Base-by-base conservation (phyloP, 1,139 yeast genomes). In the Debaryomycetaceae sp. region DNA sequence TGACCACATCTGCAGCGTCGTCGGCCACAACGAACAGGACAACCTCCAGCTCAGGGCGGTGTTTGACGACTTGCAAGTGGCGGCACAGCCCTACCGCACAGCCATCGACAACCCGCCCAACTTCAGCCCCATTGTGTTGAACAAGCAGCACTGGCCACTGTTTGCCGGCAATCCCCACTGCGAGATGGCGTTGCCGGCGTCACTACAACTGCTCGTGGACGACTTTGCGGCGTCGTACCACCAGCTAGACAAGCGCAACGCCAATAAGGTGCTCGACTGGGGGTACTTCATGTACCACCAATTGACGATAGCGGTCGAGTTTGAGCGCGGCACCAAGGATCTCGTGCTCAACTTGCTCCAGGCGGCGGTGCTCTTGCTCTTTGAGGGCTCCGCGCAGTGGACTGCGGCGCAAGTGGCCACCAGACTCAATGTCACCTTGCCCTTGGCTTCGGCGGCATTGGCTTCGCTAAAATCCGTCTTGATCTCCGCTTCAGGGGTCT, bases 111-210 rank as follows among this genome's bases (percentile, higher is more conserved):
- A 20, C 14, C 26, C 29, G 1, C 32, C 53, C n/a, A 58, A 53
- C 6, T 65, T 66, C 38, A 45, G 38, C 22, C 64, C 65, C 0
- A 39, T 63, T 28, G 46, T 66, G 2, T 49, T 67, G 27, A 62
- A 58, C 31, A 55, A 55, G 39, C 49, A 53, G 22, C 43, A 50
- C 29, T 67, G 74, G 74, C 71, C 72, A 0, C 70, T 60, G 22
- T 51, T 65, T 8, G 71, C 72, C 2, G 51, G 51, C 16, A 44
- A 38, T 19, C 22, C 31, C 16, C 55, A 49, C 12, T 28, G 41
- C 1, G 48, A 46, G 2, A 32, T 54, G 5, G 38, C 27, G 7
- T 28, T 59, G 24, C 55, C 59, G 0, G 15, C 29, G 0, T 27
- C 30, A 7, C 41, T 57, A 10, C 29, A 34, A 4, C 11, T 14